Evolutionary conservation across 345 rosid genomes (phyloP).

Genomic region (Gossypium turneri): DNA sequence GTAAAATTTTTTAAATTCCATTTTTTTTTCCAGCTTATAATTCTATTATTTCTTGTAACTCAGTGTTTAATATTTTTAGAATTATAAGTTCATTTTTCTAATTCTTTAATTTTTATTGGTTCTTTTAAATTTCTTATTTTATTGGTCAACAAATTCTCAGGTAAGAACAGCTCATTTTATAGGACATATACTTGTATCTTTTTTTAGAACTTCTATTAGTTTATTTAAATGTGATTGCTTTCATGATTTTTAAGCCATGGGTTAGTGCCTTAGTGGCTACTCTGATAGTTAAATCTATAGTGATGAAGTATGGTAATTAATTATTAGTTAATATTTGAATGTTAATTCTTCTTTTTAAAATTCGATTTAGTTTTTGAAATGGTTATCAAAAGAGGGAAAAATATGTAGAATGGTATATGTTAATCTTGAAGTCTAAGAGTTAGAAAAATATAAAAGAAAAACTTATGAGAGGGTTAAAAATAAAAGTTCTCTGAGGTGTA

Average conservation of each 20-base stretch:
- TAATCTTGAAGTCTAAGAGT: neutral
- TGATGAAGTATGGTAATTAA: neutral
- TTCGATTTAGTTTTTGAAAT: neutral
- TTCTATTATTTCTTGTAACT: neutral
- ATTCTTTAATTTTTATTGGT: neutral
- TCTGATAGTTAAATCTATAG: neutral
- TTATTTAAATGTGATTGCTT: neutral
- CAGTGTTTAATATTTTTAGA: neutral
- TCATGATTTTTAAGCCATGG: neutral
- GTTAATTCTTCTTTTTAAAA: neutral
- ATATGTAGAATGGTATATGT: too few species aligned
- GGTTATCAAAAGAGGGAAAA: neutral
- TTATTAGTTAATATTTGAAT: neutral
- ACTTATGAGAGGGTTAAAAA: neutral
- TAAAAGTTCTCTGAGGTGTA: neutral
- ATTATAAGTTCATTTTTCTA: slow-evolving; percentile 3
- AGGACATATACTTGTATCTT: too few species aligned
- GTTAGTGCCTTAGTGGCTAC: neutral
- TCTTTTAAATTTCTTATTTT: neutral
- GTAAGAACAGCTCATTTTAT: slow-evolving; percentile 11
- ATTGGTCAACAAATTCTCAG: slow-evolving; percentile 8
- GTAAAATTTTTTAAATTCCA: neutral
- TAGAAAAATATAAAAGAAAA: neutral
- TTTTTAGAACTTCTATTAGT: too few species aligned
- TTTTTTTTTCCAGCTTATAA: neutral